These are phyloP conservation scores for Chaetomium globosum DNA, from an alignment of 2,329 filamentous ascomycete genomes.

Conservation along the genomic window DNA sequence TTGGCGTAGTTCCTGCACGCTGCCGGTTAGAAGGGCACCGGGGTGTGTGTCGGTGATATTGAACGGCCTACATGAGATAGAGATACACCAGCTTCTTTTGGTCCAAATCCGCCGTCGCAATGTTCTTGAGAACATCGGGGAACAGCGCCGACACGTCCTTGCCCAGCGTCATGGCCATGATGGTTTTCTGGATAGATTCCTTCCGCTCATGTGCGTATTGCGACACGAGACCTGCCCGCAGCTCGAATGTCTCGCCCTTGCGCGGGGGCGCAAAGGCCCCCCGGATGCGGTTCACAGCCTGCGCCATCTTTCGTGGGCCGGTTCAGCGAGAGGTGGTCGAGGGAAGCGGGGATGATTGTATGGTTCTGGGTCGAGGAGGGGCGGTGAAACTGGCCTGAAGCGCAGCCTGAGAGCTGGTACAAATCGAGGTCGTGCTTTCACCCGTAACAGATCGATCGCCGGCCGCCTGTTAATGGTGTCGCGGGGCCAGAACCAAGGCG, in stretches of 20 bases:
- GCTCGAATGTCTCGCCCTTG: constrained; percentile 97
- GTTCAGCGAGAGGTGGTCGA: constrained; percentile 9
- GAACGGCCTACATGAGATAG: constrained; percentile 78
- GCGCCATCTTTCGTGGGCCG: constrained; percentile 33
- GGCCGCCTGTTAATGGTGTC: constrained; percentile 4
- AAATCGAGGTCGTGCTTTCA: background rate
- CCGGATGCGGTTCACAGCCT: constrained; percentile 92
- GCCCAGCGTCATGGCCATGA: constrained; percentile 99
- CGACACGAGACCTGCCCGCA: constrained; percentile 91
- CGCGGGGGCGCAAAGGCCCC: constrained; percentile 89
- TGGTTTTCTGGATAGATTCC: constrained; percentile 98
- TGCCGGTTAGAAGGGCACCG: constrained; percentile 23
- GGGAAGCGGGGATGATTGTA: background rate
- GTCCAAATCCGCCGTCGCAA: constrained; percentile 89
- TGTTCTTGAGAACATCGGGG: constrained; percentile 97
- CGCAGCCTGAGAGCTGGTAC: constrained; percentile 1
- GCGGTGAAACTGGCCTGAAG: constrained; percentile 26
- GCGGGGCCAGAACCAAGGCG: constrained; percentile 11
- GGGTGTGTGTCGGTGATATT: too few relatives aligned
- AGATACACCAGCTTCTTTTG: constrained; percentile 99
- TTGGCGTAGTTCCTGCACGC: constrained; percentile 91
- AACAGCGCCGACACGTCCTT: constrained; percentile 98
- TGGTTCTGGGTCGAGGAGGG: constrained; percentile 4
- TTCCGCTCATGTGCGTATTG: constrained; percentile 99
- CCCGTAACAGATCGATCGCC: background rate